phyloP scores from a whole-genome alignment of 805 yeast species.

The Wickerhamomyces alni region DNA sequence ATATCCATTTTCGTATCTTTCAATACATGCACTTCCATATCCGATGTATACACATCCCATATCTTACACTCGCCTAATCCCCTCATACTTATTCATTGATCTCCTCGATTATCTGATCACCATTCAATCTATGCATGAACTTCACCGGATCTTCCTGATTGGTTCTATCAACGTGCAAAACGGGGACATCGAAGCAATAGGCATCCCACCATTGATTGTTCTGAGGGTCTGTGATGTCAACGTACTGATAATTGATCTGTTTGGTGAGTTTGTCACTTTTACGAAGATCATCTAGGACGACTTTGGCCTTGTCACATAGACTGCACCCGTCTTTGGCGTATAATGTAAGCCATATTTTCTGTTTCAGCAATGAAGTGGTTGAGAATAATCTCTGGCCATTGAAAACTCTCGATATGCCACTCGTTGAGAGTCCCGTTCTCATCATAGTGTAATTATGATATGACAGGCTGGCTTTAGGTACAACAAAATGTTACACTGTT shows the following conservation, averaged over 20 bases:
- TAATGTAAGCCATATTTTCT: constrained; percentile 38
- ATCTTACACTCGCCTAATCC: no score
- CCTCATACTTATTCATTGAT: constrained; percentile 26
- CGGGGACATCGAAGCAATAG: constrained; percentile 78
- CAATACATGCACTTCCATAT: no score
- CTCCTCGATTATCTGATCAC: constrained; percentile 48
- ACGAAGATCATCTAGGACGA: constrained; percentile 39
- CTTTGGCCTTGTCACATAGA: constrained; percentile 60
- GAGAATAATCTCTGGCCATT: constrained; percentile 2
- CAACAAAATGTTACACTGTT: no score
- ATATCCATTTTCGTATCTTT: no score
- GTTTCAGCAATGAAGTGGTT: not conserved
- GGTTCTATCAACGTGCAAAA: constrained; percentile 55
- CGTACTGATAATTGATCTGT: constrained; percentile 30
- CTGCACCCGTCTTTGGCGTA: constrained; percentile 68
- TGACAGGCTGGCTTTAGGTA: no score
- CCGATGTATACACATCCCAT: no score
- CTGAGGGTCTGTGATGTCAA: constrained; percentile 56
- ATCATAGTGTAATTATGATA: no score
- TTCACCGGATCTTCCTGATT: constrained; percentile 42
- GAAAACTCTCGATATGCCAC: not conserved
- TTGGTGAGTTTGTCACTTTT: constrained; percentile 21
- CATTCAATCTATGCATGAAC: constrained; percentile 63
- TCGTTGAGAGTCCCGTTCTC: not conserved
- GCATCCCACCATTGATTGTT: constrained; percentile 63